Conservation (phyloP, 129 eudicot genomes). For the Chrysanthemum makinoi region DNA sequence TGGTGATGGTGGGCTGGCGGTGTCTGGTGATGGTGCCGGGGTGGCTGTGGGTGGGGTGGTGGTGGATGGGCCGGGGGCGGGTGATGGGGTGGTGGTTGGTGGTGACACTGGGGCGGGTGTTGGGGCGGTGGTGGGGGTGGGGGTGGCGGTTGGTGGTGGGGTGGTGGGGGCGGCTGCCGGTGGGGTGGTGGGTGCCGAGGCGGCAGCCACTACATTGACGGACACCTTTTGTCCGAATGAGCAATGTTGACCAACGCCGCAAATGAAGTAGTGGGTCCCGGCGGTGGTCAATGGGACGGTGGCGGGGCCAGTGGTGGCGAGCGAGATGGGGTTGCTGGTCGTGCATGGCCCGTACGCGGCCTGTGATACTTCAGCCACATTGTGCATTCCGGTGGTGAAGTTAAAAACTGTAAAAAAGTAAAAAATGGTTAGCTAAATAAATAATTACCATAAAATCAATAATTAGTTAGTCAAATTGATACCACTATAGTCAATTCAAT, state of each 20-base stretch:
- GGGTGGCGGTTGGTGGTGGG: conserved; percentile 27
- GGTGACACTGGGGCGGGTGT: conserved; percentile 24
- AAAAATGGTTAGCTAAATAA: neutral
- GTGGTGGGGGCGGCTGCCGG: conserved; percentile 32
- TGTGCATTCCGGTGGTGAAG: conserved; percentile 42
- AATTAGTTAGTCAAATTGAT: conserved; percentile 15
- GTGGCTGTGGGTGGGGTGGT: conserved; percentile 22
- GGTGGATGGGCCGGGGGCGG: conserved; percentile 22
- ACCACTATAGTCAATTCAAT: conserved; percentile 14
- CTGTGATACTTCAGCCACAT: conserved; percentile 48
- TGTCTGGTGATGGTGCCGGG: conserved; percentile 27
- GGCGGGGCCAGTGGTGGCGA: conserved; percentile 44
- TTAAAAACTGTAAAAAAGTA: conserved; percentile 45
- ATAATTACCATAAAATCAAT: neutral
- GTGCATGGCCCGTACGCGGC: conserved; percentile 57
- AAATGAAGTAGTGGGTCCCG: conserved; percentile 46
- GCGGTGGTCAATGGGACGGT: conserved; percentile 39
- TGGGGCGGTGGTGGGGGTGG: conserved; percentile 30
- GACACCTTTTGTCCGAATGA: conserved; percentile 44
- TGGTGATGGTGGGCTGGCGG: conserved; percentile 28
- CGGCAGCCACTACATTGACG: conserved; percentile 37
- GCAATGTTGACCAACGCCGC: conserved; percentile 50
- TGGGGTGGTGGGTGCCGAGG: conserved; percentile 26
- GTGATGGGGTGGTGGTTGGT: conserved; percentile 25
- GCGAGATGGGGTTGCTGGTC: conserved; percentile 35